A percentile compares a stretch with the other conserved stretches of the same genome.
phyloP scores from a whole-genome alignment of 2,329 filamentous ascomycete genomes.

The Periconia sp. region DNA sequence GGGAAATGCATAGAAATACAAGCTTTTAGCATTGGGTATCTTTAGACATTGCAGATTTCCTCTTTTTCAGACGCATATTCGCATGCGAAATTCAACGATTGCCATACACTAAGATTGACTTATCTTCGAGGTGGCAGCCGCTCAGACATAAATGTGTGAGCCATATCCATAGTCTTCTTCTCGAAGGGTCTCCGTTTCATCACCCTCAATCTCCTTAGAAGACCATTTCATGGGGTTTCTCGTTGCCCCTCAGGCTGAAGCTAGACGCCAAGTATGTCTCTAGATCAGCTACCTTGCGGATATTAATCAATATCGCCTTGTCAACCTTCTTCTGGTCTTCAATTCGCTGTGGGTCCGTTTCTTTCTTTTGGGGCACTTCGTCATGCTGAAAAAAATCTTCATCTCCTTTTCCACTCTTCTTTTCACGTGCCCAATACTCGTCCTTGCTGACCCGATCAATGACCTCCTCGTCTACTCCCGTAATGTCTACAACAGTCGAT shows the following conservation, averaged over 20 bases:
- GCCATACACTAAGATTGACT: too few relatives aligned
- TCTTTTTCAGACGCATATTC: too few relatives aligned
- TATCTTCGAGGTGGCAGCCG: too few relatives aligned
- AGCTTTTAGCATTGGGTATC: too few relatives aligned
- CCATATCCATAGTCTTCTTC: too few relatives aligned
- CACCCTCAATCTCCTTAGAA: constrained; percentile 65
- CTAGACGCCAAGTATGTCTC: constrained; percentile 88
- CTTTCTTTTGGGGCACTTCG: constrained; percentile 94
- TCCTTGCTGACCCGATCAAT: constrained; percentile 77
- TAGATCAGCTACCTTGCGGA: constrained; percentile 97
- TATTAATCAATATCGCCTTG: constrained; percentile 87
- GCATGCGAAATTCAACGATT: too few relatives aligned
- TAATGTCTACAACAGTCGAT: constrained; percentile 80
- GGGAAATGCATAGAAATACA: too few relatives aligned
- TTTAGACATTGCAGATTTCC: too few relatives aligned
- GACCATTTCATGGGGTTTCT: constrained; percentile 99
- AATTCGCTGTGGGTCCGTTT: constrained; percentile 85
- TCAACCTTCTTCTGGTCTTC: constrained; percentile 98
- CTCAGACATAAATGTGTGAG: too few relatives aligned
- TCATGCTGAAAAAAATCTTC: constrained; percentile 99
- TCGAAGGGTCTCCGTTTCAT: too few relatives aligned
- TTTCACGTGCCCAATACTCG: constrained; percentile 97
- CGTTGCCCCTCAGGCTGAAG: constrained; percentile 97
- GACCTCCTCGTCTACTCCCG: constrained; percentile 73
- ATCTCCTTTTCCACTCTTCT: constrained; percentile 88